Percentiles rank a stretch among this genome's conserved stretches.
phyloP scores from a whole-genome alignment of 768 basidiomycete genomes.

The Leucogyrophana mollusca region DNA sequence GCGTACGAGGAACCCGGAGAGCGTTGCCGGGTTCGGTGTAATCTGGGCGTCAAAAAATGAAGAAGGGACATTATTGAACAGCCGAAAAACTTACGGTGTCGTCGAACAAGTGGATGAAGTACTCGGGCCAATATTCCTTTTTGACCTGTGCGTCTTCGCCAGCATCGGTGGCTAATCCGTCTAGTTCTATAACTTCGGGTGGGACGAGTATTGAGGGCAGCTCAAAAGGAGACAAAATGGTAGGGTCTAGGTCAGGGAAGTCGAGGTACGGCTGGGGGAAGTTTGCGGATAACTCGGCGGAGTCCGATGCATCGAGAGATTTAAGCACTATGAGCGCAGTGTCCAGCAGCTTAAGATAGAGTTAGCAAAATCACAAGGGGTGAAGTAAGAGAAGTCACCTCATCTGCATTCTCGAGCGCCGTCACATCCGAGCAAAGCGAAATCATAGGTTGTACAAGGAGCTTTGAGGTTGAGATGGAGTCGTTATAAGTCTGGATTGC shows the following conservation, averaged over 20 bases:
- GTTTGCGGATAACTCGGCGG: constrained; percentile 52
- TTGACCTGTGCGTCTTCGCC: constrained; percentile 72
- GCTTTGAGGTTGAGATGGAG: constrained; percentile 52
- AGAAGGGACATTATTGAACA: background rate
- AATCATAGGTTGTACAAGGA: constrained; percentile 63
- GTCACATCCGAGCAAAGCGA: constrained; percentile 46
- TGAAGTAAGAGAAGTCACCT: constrained; percentile 41
- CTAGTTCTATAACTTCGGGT: constrained; percentile 83
- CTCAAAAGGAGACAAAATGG: constrained; percentile 50
- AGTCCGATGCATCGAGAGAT: constrained; percentile 59
- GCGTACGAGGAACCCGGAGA: constrained; percentile 78
- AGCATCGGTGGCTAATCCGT: constrained; percentile 63
- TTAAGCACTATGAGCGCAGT: constrained; percentile 62
- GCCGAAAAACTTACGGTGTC: constrained; percentile 37
- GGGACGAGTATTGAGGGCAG: constrained; percentile 82
- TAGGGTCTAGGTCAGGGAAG: constrained; percentile 41
- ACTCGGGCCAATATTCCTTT: constrained; percentile 83
- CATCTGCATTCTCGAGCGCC: constrained; percentile 52
- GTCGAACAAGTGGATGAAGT: constrained; percentile 66
- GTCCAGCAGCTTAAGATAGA: constrained; percentile 62
- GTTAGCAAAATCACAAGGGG: constrained; percentile 5
- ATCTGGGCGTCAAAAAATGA: constrained; percentile 43
- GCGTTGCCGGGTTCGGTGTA: constrained; percentile 71
- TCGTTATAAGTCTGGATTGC: constrained; percentile 73
- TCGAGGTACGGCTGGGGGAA: constrained; percentile 66